phyloP scores from a whole-genome alignment of 2,329 filamentous ascomycete genomes.

The Hymenoscyphus scutula region DNA sequence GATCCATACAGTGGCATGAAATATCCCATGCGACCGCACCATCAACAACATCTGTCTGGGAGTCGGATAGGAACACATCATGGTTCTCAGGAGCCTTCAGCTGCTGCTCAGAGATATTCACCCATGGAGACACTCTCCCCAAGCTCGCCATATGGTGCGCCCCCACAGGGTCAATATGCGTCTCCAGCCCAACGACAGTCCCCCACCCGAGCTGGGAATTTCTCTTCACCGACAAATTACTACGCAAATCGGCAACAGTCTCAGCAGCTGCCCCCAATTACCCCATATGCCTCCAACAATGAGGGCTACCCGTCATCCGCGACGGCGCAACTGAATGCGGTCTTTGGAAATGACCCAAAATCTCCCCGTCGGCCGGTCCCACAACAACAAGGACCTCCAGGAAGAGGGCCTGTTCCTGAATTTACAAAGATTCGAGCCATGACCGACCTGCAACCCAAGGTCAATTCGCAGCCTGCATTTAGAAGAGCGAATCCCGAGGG shows the following conservation, averaged over 20 bases:
- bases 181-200: slow-evolving; percentile 66
- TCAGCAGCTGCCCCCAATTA: slow-evolving; percentile 73
- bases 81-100: slow-evolving; percentile 69
- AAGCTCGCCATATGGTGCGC: slow-evolving; percentile 71
- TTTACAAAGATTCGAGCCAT: slow-evolving; percentile 75
- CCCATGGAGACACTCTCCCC: slow-evolving; percentile 90
- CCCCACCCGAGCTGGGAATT: slow-evolving; percentile 67
- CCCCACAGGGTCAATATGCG: slow-evolving; percentile 48
- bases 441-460: slow-evolving; percentile 74
- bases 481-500: slow-evolving; percentile 93
- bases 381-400: slow-evolving; percentile 44
- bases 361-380: slow-evolving; percentile 55
- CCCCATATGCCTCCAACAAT: slow-evolving; percentile 64
- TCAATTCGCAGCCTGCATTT: slow-evolving; percentile 86
- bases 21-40: slow-evolving; percentile 76
- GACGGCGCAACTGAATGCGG: slow-evolving; percentile 67
- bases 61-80: slow-evolving; percentile 61
- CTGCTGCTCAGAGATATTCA: slow-evolving; percentile 88
- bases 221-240: slow-evolving; percentile 57
- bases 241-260: slow-evolving; percentile 45
- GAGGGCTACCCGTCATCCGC: slow-evolving; percentile 71
- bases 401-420: slow-evolving; percentile 75
- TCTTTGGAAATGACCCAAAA: slow-evolving; percentile 57
- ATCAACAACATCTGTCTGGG: slow-evolving; percentile 67
- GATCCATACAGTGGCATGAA: slow-evolving; percentile 85